Evolutionary conservation across 2,329 filamentous ascomycete species (phyloP), one percentile per base, ranked within the genome.

Genomic region (Calonectria hongkongensis): DNA sequence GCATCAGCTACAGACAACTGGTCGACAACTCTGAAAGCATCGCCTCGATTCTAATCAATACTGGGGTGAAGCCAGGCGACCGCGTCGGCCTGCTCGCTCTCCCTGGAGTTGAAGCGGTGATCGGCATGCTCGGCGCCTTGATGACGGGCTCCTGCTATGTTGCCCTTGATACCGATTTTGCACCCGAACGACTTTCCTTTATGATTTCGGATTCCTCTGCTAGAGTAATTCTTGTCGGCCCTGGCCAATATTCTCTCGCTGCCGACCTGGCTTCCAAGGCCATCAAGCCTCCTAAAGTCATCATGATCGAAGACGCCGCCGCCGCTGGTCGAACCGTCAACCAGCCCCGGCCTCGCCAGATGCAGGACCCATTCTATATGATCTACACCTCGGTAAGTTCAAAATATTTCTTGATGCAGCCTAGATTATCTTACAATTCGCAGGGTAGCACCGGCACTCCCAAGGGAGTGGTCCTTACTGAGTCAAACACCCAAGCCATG

Each of bases 401-500:
- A 45, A 9, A 25, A 15, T 6, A 7, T 4, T 2, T 4, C 13
- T 21, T 47, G 1, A 13, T 1, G 12, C 2, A n/a, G 13, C 4
- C 9, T 45, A 21, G 18, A 64, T 33, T 43, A 45, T 66, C 73
- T 74, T 43, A 74, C 68, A 63, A 50, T 10, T 41, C 21, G 5
- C 66, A 79, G 78, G 75, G 78, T 58, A 79, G 78, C 70, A 78
- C 78, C 33, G 77, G 78, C 12, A 77, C 75, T 10, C 78, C 77
- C 18, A 80, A 80, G 64, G 78, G 78, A 51, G 77, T 80, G 8
- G 70, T 80, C 27, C 62, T 80, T 47, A 76, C 70, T 43, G 75
- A 80, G 68, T 74, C 68, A 27, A 80, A 79, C 73, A 78, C 77
- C 18, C 78, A 79, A 15, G 70, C 75, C 47, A 80, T 80, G 78